Conservation (phyloP, 352 stramenopile species). For the Phytopythium oedochilum region DNA sequence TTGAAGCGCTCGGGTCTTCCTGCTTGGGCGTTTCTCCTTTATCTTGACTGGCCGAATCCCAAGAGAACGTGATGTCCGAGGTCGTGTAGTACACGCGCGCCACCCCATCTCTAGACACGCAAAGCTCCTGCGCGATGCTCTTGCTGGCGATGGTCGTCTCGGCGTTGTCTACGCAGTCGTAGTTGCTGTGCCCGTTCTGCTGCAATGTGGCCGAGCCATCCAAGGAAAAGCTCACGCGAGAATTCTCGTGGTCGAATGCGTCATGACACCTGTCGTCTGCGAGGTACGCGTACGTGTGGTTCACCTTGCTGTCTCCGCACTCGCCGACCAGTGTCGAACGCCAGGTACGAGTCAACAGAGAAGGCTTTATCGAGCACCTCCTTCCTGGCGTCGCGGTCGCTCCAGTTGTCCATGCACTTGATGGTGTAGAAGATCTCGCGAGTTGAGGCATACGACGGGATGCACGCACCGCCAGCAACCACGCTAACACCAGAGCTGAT, state of each 20-base stretch:
- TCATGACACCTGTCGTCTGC: background rate
- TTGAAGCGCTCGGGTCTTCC: too few relatives aligned
- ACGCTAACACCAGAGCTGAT: too few relatives aligned
- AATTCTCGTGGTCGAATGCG: background rate
- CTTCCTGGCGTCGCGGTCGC: background rate
- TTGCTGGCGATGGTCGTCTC: background rate
- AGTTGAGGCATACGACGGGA: background rate
- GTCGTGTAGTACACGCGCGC: background rate
- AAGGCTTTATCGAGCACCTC: background rate
- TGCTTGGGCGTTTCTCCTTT: too few relatives aligned
- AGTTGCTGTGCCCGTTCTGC: background rate
- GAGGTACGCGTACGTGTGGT: background rate
- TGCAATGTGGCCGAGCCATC: background rate
- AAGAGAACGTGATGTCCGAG: background rate
- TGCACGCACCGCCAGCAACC: too few relatives aligned
- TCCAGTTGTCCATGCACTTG: background rate
- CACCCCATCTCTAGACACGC: background rate
- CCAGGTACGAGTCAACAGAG: background rate
- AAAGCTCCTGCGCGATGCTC: background rate
- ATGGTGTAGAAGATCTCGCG: background rate
- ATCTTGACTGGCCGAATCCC: background rate
- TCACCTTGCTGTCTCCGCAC: background rate
- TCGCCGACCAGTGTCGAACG: background rate
- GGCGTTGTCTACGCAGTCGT: background rate
- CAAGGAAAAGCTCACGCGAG: background rate